A percentile compares a stretch with the other conserved stretches of the same genome.
Conservation (phyloP, 2,329 filamentous ascomycete species). For the Monilinia fructicola region DNA sequence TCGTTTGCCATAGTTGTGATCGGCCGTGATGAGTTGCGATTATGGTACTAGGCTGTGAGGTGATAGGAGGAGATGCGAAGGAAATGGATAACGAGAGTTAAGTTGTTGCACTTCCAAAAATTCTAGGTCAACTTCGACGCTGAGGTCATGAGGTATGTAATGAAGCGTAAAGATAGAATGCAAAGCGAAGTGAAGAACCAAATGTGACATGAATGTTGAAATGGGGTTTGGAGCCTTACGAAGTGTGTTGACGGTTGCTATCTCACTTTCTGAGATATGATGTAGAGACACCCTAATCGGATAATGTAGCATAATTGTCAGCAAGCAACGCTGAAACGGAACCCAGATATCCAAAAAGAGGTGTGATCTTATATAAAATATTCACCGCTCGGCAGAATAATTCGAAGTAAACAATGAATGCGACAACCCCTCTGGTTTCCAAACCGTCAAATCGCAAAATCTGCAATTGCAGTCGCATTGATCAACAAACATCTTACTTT, state of each 20-base stretch:
- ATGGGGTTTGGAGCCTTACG: neutral
- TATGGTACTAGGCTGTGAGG: neutral
- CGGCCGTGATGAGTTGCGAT: neutral
- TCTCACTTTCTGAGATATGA: neutral
- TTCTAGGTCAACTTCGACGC: neutral
- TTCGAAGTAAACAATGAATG: conserved; percentile 30
- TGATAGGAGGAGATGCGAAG: neutral
- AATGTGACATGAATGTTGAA: neutral
- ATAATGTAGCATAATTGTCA: neutral
- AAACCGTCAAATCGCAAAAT: neutral
- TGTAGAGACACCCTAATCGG: neutral
- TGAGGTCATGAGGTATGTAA: too few species aligned
- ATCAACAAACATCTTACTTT: neutral
- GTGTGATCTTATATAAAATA: neutral
- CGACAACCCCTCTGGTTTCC: neutral
- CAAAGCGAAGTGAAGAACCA: neutral
- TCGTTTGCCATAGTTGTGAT: conserved; percentile 15
- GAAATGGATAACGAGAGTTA: neutral
- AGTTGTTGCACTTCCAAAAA: neutral
- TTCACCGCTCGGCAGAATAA: conserved; percentile 14
- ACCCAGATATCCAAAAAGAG: neutral
- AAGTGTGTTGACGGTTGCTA: conserved; percentile 1
- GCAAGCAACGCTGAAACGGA: too few species aligned
- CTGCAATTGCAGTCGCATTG: neutral
- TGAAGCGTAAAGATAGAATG: neutral